phyloP scores from a whole-genome alignment of 495 filamentous ascomycete species.

The Tuber aestivum region DNA sequence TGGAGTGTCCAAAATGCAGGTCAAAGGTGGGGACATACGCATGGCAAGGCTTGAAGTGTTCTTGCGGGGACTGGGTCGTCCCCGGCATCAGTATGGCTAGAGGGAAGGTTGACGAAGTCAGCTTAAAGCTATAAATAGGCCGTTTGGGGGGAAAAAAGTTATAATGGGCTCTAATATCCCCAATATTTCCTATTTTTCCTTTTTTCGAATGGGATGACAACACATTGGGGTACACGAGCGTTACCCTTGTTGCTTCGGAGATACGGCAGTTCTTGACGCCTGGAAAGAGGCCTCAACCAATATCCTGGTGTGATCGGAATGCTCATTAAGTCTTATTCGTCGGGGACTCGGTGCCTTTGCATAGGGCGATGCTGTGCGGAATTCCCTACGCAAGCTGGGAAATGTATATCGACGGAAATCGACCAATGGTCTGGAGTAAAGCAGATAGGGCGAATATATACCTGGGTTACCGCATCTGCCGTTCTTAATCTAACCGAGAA shows the following conservation, averaged over 20 bases:
- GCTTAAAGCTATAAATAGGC: constrained; percentile 18
- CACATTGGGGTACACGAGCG: background rate
- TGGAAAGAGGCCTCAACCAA: background rate
- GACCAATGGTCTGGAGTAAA: constrained; percentile 3
- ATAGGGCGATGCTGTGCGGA: background rate
- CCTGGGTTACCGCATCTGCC: background rate
- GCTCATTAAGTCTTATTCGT: background rate
- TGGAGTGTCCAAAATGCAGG: constrained; percentile 77
- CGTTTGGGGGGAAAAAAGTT: background rate
- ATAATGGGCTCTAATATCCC: background rate
- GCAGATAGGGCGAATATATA: background rate
- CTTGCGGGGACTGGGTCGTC: constrained; percentile 80
- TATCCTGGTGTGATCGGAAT: background rate
- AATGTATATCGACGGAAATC: background rate
- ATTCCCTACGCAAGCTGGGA: background rate
- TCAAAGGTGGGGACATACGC: constrained; percentile 85
- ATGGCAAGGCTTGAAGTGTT: constrained; percentile 93
- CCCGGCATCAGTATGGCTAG: constrained; percentile 83
- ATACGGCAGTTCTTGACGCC: background rate
- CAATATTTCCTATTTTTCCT: background rate
- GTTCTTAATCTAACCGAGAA: background rate
- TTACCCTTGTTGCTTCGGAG: background rate
- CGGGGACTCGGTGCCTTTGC: background rate
- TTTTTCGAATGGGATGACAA: background rate
- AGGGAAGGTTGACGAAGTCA: constrained; percentile 72